Evolutionary conservation across 2,329 filamentous ascomycete species (phyloP), one percentile per base, ranked within the genome.

Genomic region (Penicillium sp.): DNA sequence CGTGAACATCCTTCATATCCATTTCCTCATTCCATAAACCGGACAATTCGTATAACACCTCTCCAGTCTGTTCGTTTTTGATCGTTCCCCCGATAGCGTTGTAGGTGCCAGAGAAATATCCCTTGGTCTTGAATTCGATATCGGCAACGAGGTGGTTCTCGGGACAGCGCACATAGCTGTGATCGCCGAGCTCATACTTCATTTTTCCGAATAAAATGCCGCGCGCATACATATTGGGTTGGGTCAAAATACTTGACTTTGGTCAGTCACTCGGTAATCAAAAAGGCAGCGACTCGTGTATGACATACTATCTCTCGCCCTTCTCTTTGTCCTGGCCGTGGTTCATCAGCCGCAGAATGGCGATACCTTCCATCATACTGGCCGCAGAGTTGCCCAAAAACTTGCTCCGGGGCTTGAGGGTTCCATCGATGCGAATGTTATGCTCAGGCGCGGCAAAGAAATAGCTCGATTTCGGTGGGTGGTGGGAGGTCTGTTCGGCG

Each of bases 211-310:
- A 97, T 8, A 99, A 80, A 56, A 99, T 97, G 34, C 94, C 93
- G 58, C 94, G 85, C 19, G 93, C 94, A 73, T 99, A 99, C 91
- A 99, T 99, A 78, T 99, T 99, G 16, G 94, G 94, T 69, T 99
- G 94, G 4, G 94, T 97, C 48, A 97, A 76, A 67, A 95, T 90
- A 74, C 90, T 95, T 63, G 14, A 50, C 29, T 13, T 39, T 19
- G 49, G 23, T 23, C 23, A 23, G 23, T 23, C 3, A 23, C 23
- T 59, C 9, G 58, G 57, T 58, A 49, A 23, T 9, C 9, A 19
- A n/a, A 42, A 18, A 30, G 16, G n/a, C n/a, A 16, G n/a, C 19
- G 13, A 34, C 6, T 4, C n/a, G 26, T 11, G 26, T 11, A 18
- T 30, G 36, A 80, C 89, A 49, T 80, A 96, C 91, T 96, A 97